Base-by-base conservation (phyloP, 2,329 filamentous ascomycete genomes). In the Endothia cerciana region DNA sequence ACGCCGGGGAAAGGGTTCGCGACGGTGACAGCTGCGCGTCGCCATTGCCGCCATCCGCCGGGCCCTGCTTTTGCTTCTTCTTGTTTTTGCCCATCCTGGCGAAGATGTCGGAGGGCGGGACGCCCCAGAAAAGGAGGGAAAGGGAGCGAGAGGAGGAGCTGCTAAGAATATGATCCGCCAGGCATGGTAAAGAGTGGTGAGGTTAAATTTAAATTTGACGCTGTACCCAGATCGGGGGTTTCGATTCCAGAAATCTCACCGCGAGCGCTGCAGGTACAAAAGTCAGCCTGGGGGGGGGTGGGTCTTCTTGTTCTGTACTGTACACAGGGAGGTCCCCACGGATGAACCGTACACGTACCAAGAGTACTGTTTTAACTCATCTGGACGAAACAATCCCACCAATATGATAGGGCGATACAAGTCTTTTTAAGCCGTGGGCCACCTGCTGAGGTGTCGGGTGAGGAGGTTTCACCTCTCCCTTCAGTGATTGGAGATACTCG, bases 41-140 rank as follows among this genome's bases (percentile, higher is more conserved):
- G 65, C 70, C 63, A 69, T 69, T 65, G 53, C 76, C 76, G 56
- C 68, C 75, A 57, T 68, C 65, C 47, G 70, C 66, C 40, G 76
- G 68, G 4, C 57, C 56, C 41, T 53, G 58, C 22, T 41, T 58
- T 72, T 77, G 78, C 73, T 82, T 83, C 69, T 75, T 79, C 73
- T 80, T 83, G 72, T 82, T 81, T 73, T 77, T 85, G 59, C 76
- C 77, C 82, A 85, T 85, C 3, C 49, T 61, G 45, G 30, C 36
- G 36, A 33, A 41, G 38, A 19, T 25, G 13, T n/a, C n/a, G 36
- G 17, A 19, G 25, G 49, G 28, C 45, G 60, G 43, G 4, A 41
- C n/a, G 30, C 36, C 17, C 45, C 38, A 36, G 51, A 17, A 3
- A 19, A 2, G 13, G 30, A 62, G 33, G 30, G 22, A 30, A 41